Evolutionary conservation across 2,329 filamentous ascomycete genomes (phyloP), one percentile per base, ranked within the genome.

Genomic region (Onygena corvina): DNA sequence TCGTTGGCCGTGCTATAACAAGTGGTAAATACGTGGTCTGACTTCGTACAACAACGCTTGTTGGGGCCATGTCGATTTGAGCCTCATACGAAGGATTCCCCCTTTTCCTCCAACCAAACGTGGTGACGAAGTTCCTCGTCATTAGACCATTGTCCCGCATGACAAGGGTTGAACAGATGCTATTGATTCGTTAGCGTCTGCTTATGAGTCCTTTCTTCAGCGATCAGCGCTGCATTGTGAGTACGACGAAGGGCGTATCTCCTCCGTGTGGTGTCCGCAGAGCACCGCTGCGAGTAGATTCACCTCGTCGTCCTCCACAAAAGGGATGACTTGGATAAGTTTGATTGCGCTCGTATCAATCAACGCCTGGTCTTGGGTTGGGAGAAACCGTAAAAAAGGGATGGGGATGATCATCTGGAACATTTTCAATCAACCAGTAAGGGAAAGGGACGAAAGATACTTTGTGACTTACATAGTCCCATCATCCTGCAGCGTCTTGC

Each of bases 281-380:
- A n/a, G n/a, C n/a, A n/a, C n/a, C n/a, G n/a, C n/a, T n/a, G n/a
- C n/a, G n/a, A n/a, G n/a, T n/a, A n/a, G n/a, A n/a, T n/a, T n/a
- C n/a, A n/a, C n/a, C n/a, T n/a, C n/a, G n/a, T n/a, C n/a, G n/a
- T n/a, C n/a, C n/a, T n/a, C 38, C 38, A n/a, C 21, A 42, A 5
- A 42, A 25, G 21, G 23, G 16, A 38, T n/a, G n/a, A n/a, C n/a
- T n/a, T n/a, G n/a, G 23, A 42, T n/a, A 1, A 40, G 21, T 42
- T 29, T 8, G 38, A 42, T 27, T 42, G 38, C 38, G 25, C 38
- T 42, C 38, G 38, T 42, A 42, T 42, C 38, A 42, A 42, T 23
- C 38, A 42, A 42, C 12, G 21, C 38, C 27, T 27, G 38, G 38
- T 27, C 20, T 23, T 42, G 38, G 38, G 20, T 25, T 25, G 20